Evolutionary conservation across 495 filamentous ascomycete species (phyloP), one percentile per base, ranked within the genome.

Genomic region (Viridothelium virens): DNA sequence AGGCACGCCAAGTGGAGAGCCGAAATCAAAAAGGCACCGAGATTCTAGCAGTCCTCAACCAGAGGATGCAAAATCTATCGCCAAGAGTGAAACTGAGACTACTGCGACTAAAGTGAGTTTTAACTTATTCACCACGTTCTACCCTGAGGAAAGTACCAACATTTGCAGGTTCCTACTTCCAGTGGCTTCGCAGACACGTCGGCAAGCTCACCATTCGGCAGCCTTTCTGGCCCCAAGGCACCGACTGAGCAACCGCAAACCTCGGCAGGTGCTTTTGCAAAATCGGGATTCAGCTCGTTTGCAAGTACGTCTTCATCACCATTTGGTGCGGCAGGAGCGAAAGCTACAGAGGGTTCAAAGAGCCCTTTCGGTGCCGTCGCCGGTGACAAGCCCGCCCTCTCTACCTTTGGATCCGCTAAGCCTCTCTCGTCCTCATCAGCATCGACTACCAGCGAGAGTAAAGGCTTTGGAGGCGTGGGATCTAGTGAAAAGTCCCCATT

Each of bases 191-290:
- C 79, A 38, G 84, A 82, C 66, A 71, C 73, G 14, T 72, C 75
- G 18, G 66, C 73, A 34, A 50, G 48, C 0, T 76, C 74, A 36
- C 72, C 75, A 38, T 75, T 78, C 63, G 68, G 70, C 36, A 66
- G 65, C 10, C 65, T 71, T 7, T 63, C 69, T 6, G 70, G 73
- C 16, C 67, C 62, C 53, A 73, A 68, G 41, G 64, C 72, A 4
- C 70, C 68, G 12, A 16, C 68, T 9, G 67, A 67, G 14, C 48
- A 25, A 18, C 53, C 72, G 48, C 70, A 65, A 68, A 79, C 79
- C 36, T 82, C 83, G 16, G 56, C 77, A 56, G 83, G 83, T 68
- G 78, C 77, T 6, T 88, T 88, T 68, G 82, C 80, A 59, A 73
- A 80, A 44, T 83, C 84, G 5, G 78, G 78, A 25, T 71, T 85